A percentile compares a stretch with the other conserved stretches of the same genome.
phyloP scores from a whole-genome alignment of 805 yeast species.

The Hanseniaspora jakobsenii region DNA sequence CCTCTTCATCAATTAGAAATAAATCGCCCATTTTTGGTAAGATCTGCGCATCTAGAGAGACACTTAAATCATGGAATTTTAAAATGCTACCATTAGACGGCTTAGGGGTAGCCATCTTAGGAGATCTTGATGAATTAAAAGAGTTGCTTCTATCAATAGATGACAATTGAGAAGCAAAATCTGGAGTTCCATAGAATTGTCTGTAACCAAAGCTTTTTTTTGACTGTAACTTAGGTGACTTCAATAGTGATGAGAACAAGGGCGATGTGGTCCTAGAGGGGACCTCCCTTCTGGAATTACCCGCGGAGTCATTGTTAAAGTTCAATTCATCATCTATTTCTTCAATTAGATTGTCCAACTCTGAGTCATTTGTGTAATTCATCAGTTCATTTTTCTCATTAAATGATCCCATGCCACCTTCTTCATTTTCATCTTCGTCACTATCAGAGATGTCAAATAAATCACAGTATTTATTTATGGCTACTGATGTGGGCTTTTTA shows the following conservation, averaged over 20 bases:
- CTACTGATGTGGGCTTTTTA: background rate
- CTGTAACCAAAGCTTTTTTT: conserved; percentile 23
- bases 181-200: conserved; percentile 6
- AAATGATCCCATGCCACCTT: conserved; percentile 1
- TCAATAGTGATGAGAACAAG: conserved; percentile 26
- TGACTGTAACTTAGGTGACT: conserved; percentile 39
- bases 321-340: conserved; percentile 7
- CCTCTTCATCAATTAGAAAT: conserved; percentile 28
- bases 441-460: conserved; percentile 17
- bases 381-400: conserved; percentile 2
- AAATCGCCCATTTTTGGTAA: conserved; percentile 26
- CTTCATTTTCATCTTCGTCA: conserved; percentile 13
- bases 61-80: conserved; percentile 32
- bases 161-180: background rate
- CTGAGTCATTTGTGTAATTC: conserved; percentile 1
- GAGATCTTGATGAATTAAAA: background rate
- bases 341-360: conserved; percentile 1
- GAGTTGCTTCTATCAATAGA: background rate
- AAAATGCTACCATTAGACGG: conserved; percentile 17
- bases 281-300: background rate
- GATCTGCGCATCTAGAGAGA: conserved; percentile 30
- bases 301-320: background rate
- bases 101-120: background rate
- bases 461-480: conserved; percentile 15
- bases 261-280: background rate